Evolutionary conservation across 345 rosid genomes (phyloP).

Genomic region (Linum tenue): DNA sequence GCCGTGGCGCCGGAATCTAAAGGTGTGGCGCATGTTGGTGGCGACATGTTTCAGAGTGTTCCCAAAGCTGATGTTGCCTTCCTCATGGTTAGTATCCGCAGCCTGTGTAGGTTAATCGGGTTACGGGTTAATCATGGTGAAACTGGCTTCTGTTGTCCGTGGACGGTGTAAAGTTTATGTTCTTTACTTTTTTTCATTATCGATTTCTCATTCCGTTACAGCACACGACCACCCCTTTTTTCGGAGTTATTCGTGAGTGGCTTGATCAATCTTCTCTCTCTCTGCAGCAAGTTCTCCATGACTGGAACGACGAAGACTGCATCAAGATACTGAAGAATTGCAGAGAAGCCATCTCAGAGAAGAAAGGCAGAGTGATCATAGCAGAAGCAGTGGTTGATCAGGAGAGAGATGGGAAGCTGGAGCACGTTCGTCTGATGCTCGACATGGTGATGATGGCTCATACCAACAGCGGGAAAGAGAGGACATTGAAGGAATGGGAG

Average conservation of each 20-base stretch:
- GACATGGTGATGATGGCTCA: constrained; percentile 83
- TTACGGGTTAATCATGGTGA: too few relatives aligned
- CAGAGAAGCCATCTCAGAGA: constrained; percentile 42
- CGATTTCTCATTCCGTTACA: background rate
- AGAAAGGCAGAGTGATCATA: constrained; percentile 47
- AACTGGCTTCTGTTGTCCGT: too few relatives aligned
- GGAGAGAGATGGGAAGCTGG: constrained; percentile 21
- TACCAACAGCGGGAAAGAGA: constrained; percentile 50
- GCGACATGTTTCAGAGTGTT: constrained; percentile 54
- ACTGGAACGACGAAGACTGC: constrained; percentile 69
- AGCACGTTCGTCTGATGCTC: constrained; percentile 34
- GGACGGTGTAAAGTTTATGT: too few relatives aligned
- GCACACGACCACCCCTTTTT: background rate
- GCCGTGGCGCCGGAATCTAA: constrained; percentile 25
- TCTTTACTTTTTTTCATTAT: too few relatives aligned
- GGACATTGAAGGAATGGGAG: constrained; percentile 60
- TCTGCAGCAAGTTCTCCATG: constrained; percentile 55
- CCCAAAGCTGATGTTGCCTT: constrained; percentile 54
- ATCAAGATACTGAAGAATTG: constrained; percentile 52
- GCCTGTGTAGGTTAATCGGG: too few relatives aligned
- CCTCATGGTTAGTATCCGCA: constrained; percentile 36
- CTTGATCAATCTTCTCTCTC: too few relatives aligned
- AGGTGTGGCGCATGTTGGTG: constrained; percentile 47
- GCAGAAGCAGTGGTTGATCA: constrained; percentile 44
- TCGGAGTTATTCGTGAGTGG: background rate